A percentile compares a stretch with the other conserved stretches of the same genome.
phyloP scores from a whole-genome alignment of 805 yeast genomes.

The Millerago galiae region DNA sequence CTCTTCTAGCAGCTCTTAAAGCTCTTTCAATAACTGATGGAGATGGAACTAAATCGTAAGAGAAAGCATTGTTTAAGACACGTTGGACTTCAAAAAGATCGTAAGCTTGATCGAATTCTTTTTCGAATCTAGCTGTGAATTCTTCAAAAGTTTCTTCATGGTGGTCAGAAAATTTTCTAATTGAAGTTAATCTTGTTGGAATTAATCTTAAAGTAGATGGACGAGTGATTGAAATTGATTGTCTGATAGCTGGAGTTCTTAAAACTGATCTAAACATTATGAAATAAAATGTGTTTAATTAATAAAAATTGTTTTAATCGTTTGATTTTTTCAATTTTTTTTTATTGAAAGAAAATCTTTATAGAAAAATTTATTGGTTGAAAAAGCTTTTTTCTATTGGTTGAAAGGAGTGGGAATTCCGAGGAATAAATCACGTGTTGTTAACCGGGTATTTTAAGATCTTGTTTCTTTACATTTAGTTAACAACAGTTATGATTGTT shows the following conservation, averaged over 20 bases:
- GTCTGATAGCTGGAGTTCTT: constrained; percentile 18
- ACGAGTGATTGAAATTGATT: constrained; percentile 13
- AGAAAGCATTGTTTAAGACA: constrained; percentile 95
- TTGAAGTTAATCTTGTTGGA: constrained; percentile 19
- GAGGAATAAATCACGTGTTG: background rate
- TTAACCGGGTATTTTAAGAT: background rate
- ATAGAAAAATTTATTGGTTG: constrained; percentile 6
- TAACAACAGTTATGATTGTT: too few relatives aligned
- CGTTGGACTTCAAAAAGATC: constrained; percentile 86
- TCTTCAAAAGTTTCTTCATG: constrained; percentile 95
- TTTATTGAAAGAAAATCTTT: constrained; percentile 1
- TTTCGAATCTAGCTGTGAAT: constrained; percentile 83
- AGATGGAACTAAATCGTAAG: constrained; percentile 97
- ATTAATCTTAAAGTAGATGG: constrained; percentile 12
- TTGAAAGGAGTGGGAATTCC: background rate
- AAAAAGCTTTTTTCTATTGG: constrained; percentile 12
- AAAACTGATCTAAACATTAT: constrained; percentile 15
- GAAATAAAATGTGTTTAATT: background rate
- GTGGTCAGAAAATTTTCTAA: constrained; percentile 70
- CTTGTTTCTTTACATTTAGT: too few relatives aligned
- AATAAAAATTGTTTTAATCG: constrained; percentile 4
- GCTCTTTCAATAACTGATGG: constrained; percentile 96
- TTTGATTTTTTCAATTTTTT: constrained; percentile 11
- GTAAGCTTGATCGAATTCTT: constrained; percentile 92
- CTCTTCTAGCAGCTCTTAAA: constrained; percentile 96